A percentile compares a stretch with the other conserved stretches of the same genome.
phyloP scores from a whole-genome alignment of 345 rosid genomes.

The Syzygium aqueum region DNA sequence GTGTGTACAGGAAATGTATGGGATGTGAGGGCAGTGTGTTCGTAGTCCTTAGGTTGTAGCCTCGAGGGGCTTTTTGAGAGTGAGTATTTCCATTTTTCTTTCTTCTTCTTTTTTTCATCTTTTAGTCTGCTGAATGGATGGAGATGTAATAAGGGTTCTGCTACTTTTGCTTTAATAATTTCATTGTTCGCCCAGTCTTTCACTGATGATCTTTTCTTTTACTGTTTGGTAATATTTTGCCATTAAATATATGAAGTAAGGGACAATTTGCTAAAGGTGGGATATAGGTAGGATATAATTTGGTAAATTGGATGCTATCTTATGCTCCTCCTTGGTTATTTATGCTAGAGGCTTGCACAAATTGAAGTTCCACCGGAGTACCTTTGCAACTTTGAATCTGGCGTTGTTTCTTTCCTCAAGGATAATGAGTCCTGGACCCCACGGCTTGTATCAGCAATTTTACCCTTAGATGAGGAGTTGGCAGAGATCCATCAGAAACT shows the following conservation, averaged over 20 bases:
- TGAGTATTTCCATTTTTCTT: background rate
- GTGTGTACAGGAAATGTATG: background rate
- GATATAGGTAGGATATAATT: background rate
- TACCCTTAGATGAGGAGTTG: constrained; percentile 68
- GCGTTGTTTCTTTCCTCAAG: constrained; percentile 41
- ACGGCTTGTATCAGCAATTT: constrained; percentile 43
- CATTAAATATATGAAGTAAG: background rate
- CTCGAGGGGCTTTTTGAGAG: background rate
- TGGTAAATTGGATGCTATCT: background rate
- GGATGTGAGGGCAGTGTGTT: background rate
- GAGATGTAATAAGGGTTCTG: background rate
- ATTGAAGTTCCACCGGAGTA: constrained; percentile 48
- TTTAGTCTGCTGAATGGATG: background rate
- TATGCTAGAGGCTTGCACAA: constrained; percentile 56
- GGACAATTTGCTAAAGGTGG: background rate
- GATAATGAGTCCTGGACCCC: constrained; percentile 26
- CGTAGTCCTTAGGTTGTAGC: background rate
- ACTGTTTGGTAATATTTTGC: background rate
- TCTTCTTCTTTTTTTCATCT: background rate
- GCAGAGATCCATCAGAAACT: constrained; percentile 18
- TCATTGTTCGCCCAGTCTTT: background rate
- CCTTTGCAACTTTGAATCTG: constrained; percentile 24
- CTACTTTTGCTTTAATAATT: background rate
- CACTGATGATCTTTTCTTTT: background rate
- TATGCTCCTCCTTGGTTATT: background rate